phyloP scores from a whole-genome alignment of 192 early-diverging fungal genomes.

The Cetraspora pellucida region DNA sequence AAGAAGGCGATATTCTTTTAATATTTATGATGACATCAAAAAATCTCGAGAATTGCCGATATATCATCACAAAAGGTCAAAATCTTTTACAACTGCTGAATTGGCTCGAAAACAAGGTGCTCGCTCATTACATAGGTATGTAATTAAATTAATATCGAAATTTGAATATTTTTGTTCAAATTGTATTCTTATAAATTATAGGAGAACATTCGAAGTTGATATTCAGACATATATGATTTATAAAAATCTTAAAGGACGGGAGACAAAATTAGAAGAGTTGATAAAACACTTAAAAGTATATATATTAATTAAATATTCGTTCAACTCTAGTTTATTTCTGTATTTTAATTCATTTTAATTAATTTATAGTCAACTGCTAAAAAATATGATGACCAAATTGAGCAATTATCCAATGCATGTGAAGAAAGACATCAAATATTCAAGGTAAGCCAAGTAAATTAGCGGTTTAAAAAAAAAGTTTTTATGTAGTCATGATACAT shows the following conservation, averaged over 20 bases:
- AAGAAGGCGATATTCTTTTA: neutral
- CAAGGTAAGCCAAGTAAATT: constrained; percentile 30
- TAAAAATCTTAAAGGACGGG: constrained; percentile 37
- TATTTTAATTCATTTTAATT: constrained; percentile 15
- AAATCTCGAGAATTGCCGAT: neutral
- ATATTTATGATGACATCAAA: neutral
- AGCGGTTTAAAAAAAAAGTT: neutral
- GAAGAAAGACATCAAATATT: constrained; percentile 24
- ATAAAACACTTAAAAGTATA: constrained; percentile 17
- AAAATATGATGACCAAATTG: constrained; percentile 16
- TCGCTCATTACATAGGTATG: neutral
- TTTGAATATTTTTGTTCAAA: neutral
- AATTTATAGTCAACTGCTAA: constrained; percentile 1
- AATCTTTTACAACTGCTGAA: constrained; percentile 3
- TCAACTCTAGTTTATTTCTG: constrained; percentile 9
- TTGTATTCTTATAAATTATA: neutral
- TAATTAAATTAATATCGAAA: neutral
- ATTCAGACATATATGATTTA: constrained; percentile 43
- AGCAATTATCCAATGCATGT: constrained; percentile 13
- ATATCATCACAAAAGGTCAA: neutral
- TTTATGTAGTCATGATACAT: neutral
- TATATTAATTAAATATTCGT: constrained; percentile 18
- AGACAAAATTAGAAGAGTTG: constrained; percentile 27
- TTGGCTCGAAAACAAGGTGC: neutral
- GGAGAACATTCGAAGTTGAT: constrained; percentile 31